Percentiles rank a stretch among this genome's conserved stretches.
These are phyloP conservation scores for Cichorium intybus DNA, from an alignment of 140 eudicot genomes.

Conservation along the genomic window DNA sequence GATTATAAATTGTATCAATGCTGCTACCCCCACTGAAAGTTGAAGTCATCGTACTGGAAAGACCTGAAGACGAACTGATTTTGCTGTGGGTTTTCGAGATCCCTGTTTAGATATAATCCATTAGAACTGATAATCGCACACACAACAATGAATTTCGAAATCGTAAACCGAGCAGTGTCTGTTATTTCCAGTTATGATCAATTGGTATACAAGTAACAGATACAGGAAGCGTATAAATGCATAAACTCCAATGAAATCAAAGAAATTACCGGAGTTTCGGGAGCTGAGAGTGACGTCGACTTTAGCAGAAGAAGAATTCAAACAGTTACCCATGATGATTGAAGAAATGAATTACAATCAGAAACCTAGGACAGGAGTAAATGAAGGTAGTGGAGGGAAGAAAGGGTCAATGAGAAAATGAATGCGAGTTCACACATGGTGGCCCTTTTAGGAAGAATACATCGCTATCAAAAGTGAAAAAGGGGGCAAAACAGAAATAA, in stretches of 20 bases:
- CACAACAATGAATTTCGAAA: not conserved
- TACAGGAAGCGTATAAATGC: not conserved
- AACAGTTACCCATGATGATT: slow-evolving; percentile 67
- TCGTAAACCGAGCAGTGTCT: not conserved
- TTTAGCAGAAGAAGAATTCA: slow-evolving; percentile 66
- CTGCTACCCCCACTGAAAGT: slow-evolving; percentile 52
- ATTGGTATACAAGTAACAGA: not conserved
- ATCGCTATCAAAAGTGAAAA: not conserved
- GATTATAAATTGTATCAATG: slow-evolving; percentile 57
- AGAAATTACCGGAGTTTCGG: slow-evolving; percentile 43
- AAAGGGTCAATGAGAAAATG: not conserved
- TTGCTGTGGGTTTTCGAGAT: slow-evolving; percentile 44
- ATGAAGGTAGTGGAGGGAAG: not conserved
- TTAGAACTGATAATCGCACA: not conserved
- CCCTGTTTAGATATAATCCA: slow-evolving; percentile 28
- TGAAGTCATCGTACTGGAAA: slow-evolving; percentile 54
- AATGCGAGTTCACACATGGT: not conserved
- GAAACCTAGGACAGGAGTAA: not conserved
- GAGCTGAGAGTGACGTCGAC: slow-evolving; percentile 53
- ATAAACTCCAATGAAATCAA: not conserved
- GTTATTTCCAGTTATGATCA: not conserved
- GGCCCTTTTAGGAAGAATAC: too few relatives aligned
- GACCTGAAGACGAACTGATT: slow-evolving; percentile 47
- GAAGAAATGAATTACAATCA: not conserved
- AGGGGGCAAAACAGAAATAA: not conserved